Base-by-base conservation (phyloP, 352 stramenopile genomes). In the Globisporangium splendens region DNA sequence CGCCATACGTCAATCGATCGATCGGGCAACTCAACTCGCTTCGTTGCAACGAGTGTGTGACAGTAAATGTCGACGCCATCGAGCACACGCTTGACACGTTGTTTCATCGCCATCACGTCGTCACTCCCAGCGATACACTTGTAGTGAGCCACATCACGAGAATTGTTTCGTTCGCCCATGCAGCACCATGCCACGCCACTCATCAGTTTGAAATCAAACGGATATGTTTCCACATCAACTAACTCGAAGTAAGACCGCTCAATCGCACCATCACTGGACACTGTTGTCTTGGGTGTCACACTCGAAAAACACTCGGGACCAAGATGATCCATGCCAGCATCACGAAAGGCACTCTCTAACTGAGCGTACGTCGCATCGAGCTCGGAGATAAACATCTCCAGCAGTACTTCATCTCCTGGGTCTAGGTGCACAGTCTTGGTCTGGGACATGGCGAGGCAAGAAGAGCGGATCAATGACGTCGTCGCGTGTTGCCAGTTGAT, bases 211-310 rank as follows among this genome's bases (percentile, higher is more conserved):
- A 56, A 47, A 17, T 46, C 38, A 20, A 56, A 56, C 7, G 51
- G 51, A 35, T 8, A 20, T 3, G 48, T 21, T 15, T 48, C 35
- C 20, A 56, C 51, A 5, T 22, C 35, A 20, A 47, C 14, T 15
- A 41, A 48, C 51, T 56, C 51, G 21, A 56, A 17, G 10, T 22
- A 56, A 8, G 38, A 56, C 21, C 35, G 51, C 24, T 31, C 2
- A 12, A 28, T 21, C 20, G 39, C 35, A 12, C 15, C 38, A 39
- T 56, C 15, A 3, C 22, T 11, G 13, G 10, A 39, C 1, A 28
- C 4, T 21, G 46, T 39, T 8, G 24, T 41, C 21, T 33, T 35
- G 1, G 49, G 49, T 1, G 3, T 31, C n/a, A 18, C n/a, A n/a
- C 4, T 10, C 7, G 49, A 44, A 18, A 54, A 54, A 5, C 14